Evolutionary conservation across 2,329 filamentous ascomycete species (phyloP).

Genomic region (Monilinia polystroma): DNA sequence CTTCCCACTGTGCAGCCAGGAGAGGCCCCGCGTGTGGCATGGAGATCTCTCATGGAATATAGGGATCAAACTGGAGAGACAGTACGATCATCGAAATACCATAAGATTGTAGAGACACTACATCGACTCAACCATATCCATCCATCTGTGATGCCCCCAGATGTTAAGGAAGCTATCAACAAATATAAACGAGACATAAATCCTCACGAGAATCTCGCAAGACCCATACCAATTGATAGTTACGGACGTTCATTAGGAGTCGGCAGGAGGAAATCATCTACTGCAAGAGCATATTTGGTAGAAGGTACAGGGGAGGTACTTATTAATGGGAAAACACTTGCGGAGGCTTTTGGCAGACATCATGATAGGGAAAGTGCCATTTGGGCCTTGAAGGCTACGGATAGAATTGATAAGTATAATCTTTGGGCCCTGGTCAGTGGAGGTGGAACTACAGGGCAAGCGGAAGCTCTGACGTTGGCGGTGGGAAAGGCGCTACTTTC

Average conservation of each 20-base stretch:
- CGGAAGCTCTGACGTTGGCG: slow-evolving; percentile 88
- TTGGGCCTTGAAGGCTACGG: slow-evolving; percentile 82
- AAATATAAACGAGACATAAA: slow-evolving; percentile 75
- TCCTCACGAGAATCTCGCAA: slow-evolving; percentile 62
- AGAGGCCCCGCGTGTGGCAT: slow-evolving; percentile 72
- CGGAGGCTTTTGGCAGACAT: slow-evolving; percentile 77
- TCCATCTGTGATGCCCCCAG: slow-evolving; percentile 68
- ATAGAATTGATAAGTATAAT: slow-evolving; percentile 93
- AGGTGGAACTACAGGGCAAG: slow-evolving; percentile 91
- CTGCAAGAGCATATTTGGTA: slow-evolving; percentile 81
- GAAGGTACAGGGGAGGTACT: slow-evolving; percentile 89
- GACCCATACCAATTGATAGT: slow-evolving; percentile 67
- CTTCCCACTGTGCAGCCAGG: slow-evolving; percentile 67
- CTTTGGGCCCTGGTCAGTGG: slow-evolving; percentile 83
- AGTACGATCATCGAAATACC: slow-evolving; percentile 75
- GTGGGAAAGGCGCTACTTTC: slow-evolving; percentile 83
- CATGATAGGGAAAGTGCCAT: slow-evolving; percentile 94
- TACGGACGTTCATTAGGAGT: slow-evolving; percentile 76
- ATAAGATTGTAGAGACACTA: slow-evolving; percentile 70
- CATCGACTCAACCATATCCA: slow-evolving; percentile 84
- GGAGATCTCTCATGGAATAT: slow-evolving; percentile 78
- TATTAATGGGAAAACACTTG: slow-evolving; percentile 85
- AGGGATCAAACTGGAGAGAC: slow-evolving; percentile 68
- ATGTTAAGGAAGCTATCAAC: slow-evolving; percentile 63
- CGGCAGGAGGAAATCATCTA: slow-evolving; percentile 83